phyloP scores from a whole-genome alignment of 106 monocot genomes.

The Dendrobium officinale region DNA sequence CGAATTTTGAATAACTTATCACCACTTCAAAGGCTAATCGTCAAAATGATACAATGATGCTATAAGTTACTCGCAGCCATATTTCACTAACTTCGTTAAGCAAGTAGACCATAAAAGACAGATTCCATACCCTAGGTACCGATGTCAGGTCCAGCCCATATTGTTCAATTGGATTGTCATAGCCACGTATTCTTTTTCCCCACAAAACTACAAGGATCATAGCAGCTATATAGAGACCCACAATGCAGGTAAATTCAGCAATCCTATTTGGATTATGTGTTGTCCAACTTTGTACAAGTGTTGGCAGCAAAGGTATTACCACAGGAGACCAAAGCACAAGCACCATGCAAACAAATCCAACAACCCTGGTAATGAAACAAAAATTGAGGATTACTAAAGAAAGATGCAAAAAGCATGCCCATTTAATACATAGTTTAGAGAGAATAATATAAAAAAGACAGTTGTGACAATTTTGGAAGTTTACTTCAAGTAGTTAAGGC shows the following conservation, averaged over 20 bases:
- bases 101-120: background rate
- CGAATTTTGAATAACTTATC: background rate
- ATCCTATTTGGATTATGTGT: conserved; percentile 43
- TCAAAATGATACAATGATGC: background rate
- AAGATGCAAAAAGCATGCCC: background rate
- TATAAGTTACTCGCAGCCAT: background rate
- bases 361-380: conserved; percentile 39
- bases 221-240: conserved; percentile 61
- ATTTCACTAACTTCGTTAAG: background rate
- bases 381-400: background rate
- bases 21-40: background rate
- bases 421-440: background rate
- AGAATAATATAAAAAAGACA: background rate
- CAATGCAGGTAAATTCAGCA: conserved; percentile 54
- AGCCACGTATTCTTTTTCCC: conserved; percentile 93
- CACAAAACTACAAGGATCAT: conserved; percentile 72
- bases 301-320: conserved; percentile 78
- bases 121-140: conserved; percentile 42
- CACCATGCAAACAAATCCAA: conserved; percentile 70
- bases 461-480: background rate
- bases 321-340: conserved; percentile 96
- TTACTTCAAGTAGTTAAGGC: background rate
- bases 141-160: conserved; percentile 69
- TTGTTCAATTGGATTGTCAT: conserved; percentile 76
- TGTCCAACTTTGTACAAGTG: conserved; percentile 75